phyloP scores from a whole-genome alignment of 805 yeast species.

The Saturnispora galanensis region DNA sequence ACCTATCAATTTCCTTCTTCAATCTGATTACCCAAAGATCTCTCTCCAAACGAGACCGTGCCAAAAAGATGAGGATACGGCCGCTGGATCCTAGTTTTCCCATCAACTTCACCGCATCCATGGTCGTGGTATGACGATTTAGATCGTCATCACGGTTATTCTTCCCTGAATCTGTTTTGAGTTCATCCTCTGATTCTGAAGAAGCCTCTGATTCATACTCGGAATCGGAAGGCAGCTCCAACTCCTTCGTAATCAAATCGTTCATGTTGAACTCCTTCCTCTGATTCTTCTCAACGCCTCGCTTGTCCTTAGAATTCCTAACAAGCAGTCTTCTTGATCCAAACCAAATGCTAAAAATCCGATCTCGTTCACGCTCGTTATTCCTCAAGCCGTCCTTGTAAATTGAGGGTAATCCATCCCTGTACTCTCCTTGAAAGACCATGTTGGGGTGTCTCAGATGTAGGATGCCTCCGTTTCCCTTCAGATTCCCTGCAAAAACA shows the following conservation, averaged over 20 bases:
- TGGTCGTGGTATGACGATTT: too few species aligned
- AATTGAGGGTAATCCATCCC: conserved; percentile 54
- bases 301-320: conserved; percentile 13
- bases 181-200: conserved; percentile 5
- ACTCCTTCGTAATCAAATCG: background rate
- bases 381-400: conserved; percentile 82
- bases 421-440: conserved; percentile 29
- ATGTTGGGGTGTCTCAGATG: background rate
- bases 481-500: conserved; percentile 45
- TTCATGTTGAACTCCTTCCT: background rate
- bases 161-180: background rate
- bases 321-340: conserved; percentile 48
- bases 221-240: background rate
- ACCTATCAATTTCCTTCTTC: conserved; percentile 35
- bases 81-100: conserved; percentile 60
- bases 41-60: conserved; percentile 71
- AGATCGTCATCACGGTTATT: too few species aligned
- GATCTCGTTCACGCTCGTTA: conserved; percentile 59
- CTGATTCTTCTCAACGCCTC: background rate
- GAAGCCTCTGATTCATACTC: conserved; percentile 6
- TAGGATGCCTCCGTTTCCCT: conserved; percentile 23
- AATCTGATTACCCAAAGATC: conserved; percentile 67
- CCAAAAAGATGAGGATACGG: conserved; percentile 60
- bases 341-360: conserved; percentile 82
- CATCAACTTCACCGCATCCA: conserved; percentile 34